Conservation (phyloP, 1,284 basidiomycete genomes). For the Marasmius oreades region DNA sequence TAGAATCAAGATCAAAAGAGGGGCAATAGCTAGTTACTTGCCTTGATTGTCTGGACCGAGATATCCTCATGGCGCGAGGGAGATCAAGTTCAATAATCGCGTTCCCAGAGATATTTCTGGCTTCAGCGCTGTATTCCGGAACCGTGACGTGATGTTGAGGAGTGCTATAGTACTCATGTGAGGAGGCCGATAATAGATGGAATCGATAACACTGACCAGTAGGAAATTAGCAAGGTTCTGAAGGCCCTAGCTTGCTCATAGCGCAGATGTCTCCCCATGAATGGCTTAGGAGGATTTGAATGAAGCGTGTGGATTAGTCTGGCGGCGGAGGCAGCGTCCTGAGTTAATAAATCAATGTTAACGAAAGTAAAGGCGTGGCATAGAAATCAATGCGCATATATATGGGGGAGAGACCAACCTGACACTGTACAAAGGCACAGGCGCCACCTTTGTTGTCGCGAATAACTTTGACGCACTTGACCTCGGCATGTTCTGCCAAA, state of each 20-base stretch:
- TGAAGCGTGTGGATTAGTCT: conserved; percentile 58
- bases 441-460: conserved; percentile 71
- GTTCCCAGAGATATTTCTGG: conserved; percentile 20
- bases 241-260: conserved; percentile 78
- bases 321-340: conserved; percentile 59
- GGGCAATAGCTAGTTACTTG: conserved; percentile 9
- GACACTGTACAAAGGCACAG: conserved; percentile 80
- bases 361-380: conserved; percentile 10
- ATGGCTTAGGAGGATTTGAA: conserved; percentile 49
- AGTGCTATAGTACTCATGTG: conserved; percentile 26
- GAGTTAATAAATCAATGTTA: conserved; percentile 16
- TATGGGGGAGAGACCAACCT: conserved; percentile 39
- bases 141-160: conserved; percentile 37
- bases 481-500: conserved; percentile 55
- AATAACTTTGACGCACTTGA: conserved; percentile 70
- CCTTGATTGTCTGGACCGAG: conserved; percentile 25
- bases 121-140: conserved; percentile 18
- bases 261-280: conserved; percentile 66
- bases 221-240: conserved; percentile 68
- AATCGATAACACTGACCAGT: conserved; percentile 43
- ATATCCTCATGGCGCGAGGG: conserved; percentile 52
- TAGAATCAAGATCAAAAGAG: neutral
- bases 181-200: conserved; percentile 8
- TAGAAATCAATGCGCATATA: conserved; percentile 8
- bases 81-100: conserved; percentile 37